Percentiles rank a stretch among this genome's conserved stretches.
phyloP scores from a whole-genome alignment of 2,329 filamentous ascomycete genomes.

The Botrytis paeoniae region DNA sequence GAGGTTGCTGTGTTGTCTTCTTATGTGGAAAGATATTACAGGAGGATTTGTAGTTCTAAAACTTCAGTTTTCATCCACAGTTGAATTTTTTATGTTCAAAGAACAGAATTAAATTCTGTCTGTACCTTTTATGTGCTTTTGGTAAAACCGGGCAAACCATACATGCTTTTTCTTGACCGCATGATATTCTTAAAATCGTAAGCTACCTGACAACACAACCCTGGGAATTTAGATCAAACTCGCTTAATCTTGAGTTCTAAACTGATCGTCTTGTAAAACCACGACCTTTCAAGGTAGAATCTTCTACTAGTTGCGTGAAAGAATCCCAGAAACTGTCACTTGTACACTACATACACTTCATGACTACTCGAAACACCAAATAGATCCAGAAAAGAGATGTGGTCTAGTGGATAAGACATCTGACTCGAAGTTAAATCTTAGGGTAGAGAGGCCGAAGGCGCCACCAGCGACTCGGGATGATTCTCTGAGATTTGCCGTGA shows the following conservation, averaged over 20 bases:
- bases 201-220: neutral
- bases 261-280: neutral
- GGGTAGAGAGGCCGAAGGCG: neutral
- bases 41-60: neutral
- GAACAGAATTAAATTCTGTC: neutral
- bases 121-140: neutral
- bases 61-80: neutral
- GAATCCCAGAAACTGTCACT: neutral
- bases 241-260: neutral
- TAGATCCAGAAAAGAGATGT: neutral
- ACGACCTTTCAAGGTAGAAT: neutral
- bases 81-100: neutral
- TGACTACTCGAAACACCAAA: neutral
- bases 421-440: neutral
- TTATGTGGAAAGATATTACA: neutral
- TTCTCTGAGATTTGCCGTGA: neutral
- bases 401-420: neutral
- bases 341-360: neutral
- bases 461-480: neutral
- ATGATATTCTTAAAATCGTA: neutral
- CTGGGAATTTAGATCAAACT: neutral
- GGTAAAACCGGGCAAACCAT: rapidly evolving
- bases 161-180: neutral
- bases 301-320: neutral
- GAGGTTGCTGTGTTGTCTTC: too few species aligned